Conservation (phyloP, 805 yeast species). For the Lipomyces kockii region DNA sequence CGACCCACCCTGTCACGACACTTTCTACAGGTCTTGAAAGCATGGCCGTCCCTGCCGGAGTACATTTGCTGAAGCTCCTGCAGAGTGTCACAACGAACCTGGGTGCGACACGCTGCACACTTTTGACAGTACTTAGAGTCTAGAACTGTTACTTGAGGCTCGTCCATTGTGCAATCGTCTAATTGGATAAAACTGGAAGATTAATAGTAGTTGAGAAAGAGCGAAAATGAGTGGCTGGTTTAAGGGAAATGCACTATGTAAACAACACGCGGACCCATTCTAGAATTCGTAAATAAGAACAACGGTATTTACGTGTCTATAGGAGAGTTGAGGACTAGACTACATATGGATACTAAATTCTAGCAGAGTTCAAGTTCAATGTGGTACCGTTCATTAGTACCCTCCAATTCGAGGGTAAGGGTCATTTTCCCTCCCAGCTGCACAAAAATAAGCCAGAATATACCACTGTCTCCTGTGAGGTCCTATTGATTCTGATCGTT, state of each 20-base stretch:
- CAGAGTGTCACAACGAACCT: background rate
- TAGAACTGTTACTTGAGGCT: background rate
- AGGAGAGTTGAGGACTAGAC: no score
- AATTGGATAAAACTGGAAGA: background rate
- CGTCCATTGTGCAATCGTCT: background rate
- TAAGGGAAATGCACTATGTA: background rate
- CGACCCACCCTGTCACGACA: background rate
- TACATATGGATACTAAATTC: no score
- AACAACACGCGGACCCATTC: no score
- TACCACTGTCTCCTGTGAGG: no score
- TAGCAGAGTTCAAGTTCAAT: no score
- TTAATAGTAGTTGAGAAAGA: background rate
- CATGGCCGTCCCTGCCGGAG: background rate
- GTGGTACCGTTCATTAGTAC: no score
- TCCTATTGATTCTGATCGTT: no score
- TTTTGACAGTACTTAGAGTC: background rate
- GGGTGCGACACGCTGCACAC: background rate
- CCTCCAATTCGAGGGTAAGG: no score
- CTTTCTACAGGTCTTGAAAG: background rate
- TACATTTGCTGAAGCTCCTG: background rate
- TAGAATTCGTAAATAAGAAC: no score
- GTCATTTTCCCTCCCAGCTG: no score
- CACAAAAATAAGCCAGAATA: no score
- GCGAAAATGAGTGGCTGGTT: background rate
- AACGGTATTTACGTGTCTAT: no score